Percentiles rank a stretch among this genome's conserved stretches.
Conservation (phyloP, 148 eudicot genomes). For the Spergularia bocconei region DNA sequence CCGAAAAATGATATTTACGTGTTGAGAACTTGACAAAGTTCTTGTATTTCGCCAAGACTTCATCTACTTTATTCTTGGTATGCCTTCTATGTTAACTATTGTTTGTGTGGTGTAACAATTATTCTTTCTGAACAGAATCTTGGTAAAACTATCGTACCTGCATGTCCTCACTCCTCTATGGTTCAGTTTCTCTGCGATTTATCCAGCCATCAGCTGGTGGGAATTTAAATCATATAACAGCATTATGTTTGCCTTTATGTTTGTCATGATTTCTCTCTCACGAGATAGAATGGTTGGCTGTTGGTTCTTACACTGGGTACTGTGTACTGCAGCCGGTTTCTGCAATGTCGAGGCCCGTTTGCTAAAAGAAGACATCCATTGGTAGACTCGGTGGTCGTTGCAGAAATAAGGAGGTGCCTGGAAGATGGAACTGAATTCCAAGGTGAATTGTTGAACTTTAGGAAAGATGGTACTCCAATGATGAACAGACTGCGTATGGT, state of each 20-base stretch:
- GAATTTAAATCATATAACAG: not conserved
- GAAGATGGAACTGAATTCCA: constrained; percentile 83
- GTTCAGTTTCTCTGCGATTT: not conserved
- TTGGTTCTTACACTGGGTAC: constrained; percentile 2
- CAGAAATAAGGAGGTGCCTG: constrained; percentile 88
- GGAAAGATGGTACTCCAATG: constrained; percentile 88
- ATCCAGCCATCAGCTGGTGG: not conserved
- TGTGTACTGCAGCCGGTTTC: constrained; percentile 68
- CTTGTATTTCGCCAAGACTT: not conserved
- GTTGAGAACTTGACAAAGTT: not conserved
- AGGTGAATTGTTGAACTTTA: constrained; percentile 82
- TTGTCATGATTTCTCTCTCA: constrained; percentile 3
- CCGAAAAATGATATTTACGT: not conserved
- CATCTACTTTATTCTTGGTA: not conserved
- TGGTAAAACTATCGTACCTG: not conserved
- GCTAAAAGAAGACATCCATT: constrained; percentile 95
- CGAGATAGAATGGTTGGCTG: not conserved
- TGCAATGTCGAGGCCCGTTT: constrained; percentile 98
- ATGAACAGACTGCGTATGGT: constrained; percentile 80
- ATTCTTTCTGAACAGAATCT: not conserved
- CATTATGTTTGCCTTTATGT: not conserved
- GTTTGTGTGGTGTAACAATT: not conserved
- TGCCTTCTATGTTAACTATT: not conserved
- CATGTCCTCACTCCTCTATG: not conserved
- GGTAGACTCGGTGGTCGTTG: constrained; percentile 74